Conservation (phyloP, 2,329 filamentous ascomycete species). For the Neurospora sp. region DNA sequence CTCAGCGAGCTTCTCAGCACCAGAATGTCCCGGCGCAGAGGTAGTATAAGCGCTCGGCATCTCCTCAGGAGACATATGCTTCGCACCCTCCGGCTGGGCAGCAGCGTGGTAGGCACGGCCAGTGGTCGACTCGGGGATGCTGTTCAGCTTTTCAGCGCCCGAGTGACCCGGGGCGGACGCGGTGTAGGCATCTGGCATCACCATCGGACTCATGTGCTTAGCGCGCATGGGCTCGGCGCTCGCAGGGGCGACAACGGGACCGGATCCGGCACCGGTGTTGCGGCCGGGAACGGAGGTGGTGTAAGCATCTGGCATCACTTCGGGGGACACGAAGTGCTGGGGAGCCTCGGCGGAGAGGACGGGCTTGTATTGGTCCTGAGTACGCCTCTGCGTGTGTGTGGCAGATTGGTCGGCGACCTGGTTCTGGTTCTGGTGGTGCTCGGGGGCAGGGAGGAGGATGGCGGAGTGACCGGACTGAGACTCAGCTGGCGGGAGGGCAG, state of each 20-base stretch:
- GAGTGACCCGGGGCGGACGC: not conserved
- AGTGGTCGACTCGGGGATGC: not conserved
- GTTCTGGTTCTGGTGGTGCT: not conserved
- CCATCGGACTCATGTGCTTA: constrained; percentile 3
- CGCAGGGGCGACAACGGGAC: not conserved
- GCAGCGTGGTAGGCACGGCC: not conserved
- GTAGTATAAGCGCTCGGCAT: constrained; percentile 7
- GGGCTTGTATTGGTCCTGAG: constrained; percentile 3
- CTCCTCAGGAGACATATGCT: constrained; percentile 6
- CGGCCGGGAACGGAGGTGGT: not conserved
- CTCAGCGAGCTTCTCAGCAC: not conserved
- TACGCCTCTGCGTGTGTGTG: constrained; percentile 2
- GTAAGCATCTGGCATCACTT: constrained; percentile 7
- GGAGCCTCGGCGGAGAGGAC: not conserved
- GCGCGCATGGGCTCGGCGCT: not conserved
- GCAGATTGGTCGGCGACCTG: not conserved
- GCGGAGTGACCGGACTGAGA: not conserved
- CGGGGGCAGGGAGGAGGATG: not conserved
- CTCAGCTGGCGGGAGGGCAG: not conserved
- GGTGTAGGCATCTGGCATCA: not conserved
- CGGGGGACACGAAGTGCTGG: constrained; percentile 11
- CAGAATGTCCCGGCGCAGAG: not conserved
- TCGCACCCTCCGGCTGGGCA: not conserved
- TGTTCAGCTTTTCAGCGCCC: not conserved
- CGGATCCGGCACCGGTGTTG: not conserved